These are phyloP conservation scores for Tolypocladium sp. DNA, from an alignment of 2,329 filamentous ascomycete genomes.

Conservation along the genomic window DNA sequence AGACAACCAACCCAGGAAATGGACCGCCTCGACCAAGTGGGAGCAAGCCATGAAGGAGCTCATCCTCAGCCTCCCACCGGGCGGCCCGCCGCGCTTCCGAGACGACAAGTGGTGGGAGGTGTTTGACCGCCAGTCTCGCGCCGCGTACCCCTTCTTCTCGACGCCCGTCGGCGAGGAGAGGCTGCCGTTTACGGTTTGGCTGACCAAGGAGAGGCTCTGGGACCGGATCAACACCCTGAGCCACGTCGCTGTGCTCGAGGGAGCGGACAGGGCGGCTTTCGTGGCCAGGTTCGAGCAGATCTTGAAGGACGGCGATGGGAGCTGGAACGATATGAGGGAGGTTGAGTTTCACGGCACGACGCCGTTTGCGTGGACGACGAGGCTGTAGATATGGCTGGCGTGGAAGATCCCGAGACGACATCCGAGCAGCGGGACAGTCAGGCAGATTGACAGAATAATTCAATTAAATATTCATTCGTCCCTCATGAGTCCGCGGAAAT, in stretches of 20 bases:
- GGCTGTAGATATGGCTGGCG: conserved; percentile 19
- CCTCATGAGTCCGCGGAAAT: conserved; percentile 52
- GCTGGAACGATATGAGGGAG: conserved; percentile 52
- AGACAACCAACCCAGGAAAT: conserved; percentile 56
- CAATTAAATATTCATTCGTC: not conserved
- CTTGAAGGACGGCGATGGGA: conserved; percentile 41
- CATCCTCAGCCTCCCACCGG: conserved; percentile 39
- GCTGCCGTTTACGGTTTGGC: conserved; percentile 47
- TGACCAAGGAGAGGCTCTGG: conserved; percentile 53
- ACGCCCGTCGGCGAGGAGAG: conserved; percentile 50
- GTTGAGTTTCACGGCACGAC: conserved; percentile 57
- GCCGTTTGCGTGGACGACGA: conserved; percentile 52
- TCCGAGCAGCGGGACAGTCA: too few relatives aligned
- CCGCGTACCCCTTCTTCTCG: conserved; percentile 41
- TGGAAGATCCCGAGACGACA: too few relatives aligned
- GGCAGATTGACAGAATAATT: not conserved
- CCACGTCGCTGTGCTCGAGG: conserved; percentile 53
- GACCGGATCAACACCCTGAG: conserved; percentile 56
- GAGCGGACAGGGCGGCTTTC: conserved; percentile 37
- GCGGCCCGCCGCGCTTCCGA: conserved; percentile 56
- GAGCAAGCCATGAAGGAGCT: conserved; percentile 53
- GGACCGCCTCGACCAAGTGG: conserved; percentile 49
- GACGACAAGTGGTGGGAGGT: conserved; percentile 54
- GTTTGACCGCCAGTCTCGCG: conserved; percentile 49
- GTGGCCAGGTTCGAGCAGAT: conserved; percentile 43